These are phyloP conservation scores for Trichothecium sympodiale DNA, from an alignment of 2,329 filamentous ascomycete species.

Conservation along the genomic window DNA sequence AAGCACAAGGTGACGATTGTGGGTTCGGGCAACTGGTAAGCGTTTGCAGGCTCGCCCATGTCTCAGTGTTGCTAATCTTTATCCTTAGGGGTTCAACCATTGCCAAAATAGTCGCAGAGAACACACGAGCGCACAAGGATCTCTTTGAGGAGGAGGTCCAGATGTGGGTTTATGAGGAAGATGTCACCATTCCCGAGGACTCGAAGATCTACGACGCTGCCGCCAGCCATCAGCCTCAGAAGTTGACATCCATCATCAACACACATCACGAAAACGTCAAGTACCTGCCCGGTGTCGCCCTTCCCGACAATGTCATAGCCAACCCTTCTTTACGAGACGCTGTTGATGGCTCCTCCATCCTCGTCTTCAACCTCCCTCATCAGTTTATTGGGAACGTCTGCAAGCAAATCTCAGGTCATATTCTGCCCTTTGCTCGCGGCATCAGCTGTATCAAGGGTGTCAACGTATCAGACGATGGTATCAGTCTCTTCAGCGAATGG, in stretches of 20 bases:
- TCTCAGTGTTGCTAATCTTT: background rate
- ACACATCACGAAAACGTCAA: slow-evolving; percentile 91
- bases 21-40: slow-evolving; percentile 91
- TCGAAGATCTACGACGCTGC: slow-evolving; percentile 62
- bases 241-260: slow-evolving; percentile 89
- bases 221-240: slow-evolving; percentile 58
- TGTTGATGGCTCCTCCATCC: slow-evolving; percentile 73
- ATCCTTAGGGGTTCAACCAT: slow-evolving; percentile 78
- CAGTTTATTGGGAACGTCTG: slow-evolving; percentile 89
- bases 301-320: slow-evolving; percentile 75
- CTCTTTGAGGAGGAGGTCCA: slow-evolving; percentile 83
- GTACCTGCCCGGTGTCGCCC: slow-evolving; percentile 79
- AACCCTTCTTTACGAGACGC: slow-evolving; percentile 73
- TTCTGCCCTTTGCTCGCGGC: slow-evolving; percentile 81
- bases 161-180: slow-evolving; percentile 99
- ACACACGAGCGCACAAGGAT: slow-evolving; percentile 64
- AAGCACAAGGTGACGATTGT: slow-evolving; percentile 91
- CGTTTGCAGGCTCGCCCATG: background rate
- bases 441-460: slow-evolving; percentile 99
- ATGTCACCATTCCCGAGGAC: slow-evolving; percentile 60
- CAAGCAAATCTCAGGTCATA: slow-evolving; percentile 73
- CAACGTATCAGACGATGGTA: slow-evolving; percentile 75
- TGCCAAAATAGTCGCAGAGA: slow-evolving; percentile 93
- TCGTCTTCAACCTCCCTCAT: slow-evolving; percentile 94
- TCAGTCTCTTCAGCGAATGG: slow-evolving; percentile 87